phyloP scores from a whole-genome alignment of 2,329 filamentous ascomycete species.

The Ophiostoma piceae region DNA sequence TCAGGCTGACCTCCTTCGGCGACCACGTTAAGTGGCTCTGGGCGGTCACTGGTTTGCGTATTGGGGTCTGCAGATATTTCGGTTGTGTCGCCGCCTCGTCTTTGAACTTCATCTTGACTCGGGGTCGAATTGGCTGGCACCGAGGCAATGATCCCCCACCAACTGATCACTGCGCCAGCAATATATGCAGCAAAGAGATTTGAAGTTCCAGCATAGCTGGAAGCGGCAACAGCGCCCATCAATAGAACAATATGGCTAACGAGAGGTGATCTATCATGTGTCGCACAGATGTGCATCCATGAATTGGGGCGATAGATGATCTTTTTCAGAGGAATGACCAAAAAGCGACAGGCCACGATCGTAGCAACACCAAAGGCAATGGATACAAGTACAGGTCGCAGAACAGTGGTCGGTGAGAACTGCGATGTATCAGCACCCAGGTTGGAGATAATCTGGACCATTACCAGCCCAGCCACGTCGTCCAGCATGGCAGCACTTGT shows the following conservation, averaged over 20 bases:
- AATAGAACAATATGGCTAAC: conserved; percentile 47
- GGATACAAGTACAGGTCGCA: conserved; percentile 45
- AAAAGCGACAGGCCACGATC: conserved; percentile 44
- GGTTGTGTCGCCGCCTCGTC: background rate
- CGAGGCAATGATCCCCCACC: conserved; percentile 47
- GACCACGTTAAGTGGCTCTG: background rate
- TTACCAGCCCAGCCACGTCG: conserved; percentile 70
- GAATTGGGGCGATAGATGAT: conserved; percentile 32
- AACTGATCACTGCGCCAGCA: conserved; percentile 53
- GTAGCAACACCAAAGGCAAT: conserved; percentile 47
- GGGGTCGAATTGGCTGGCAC: background rate
- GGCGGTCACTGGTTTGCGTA: background rate
- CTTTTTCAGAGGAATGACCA: conserved; percentile 40
- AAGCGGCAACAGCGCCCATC: conserved; percentile 44
- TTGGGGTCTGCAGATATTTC: background rate
- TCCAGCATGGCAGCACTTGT: conserved; percentile 75
- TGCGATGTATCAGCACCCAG: conserved; percentile 40
- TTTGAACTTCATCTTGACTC: background rate
- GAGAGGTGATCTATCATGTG: conserved; percentile 37
- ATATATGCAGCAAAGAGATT: conserved; percentile 59
- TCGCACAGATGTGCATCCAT: conserved; percentile 30
- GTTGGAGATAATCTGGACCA: conserved; percentile 69
- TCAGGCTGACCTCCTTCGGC: background rate
- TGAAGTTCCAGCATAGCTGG: conserved; percentile 58
- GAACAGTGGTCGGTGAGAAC: conserved; percentile 35